A percentile compares a stretch with the other conserved stretches of the same genome.
Conservation (phyloP, 305 asterid species). For the Euphrasia arctica region DNA sequence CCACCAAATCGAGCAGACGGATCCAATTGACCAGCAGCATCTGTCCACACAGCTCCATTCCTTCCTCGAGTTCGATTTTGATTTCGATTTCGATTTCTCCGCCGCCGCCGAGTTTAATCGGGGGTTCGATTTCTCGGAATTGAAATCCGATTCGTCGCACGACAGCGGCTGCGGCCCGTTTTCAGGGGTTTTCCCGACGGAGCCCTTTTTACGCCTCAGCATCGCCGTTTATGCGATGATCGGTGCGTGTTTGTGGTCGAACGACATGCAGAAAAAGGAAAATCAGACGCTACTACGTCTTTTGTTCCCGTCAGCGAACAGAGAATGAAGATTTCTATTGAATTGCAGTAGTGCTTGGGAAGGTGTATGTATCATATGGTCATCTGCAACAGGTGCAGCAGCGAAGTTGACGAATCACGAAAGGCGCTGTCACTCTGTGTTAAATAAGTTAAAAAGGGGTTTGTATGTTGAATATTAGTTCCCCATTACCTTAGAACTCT, state of each 20-base stretch:
- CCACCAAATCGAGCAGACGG: slow-evolving; percentile 83
- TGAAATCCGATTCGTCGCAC: slow-evolving; percentile 26
- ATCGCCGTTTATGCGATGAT: slow-evolving; percentile 27
- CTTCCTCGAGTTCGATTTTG: slow-evolving; percentile 30
- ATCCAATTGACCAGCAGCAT: slow-evolving; percentile 84
- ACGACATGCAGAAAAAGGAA: not conserved
- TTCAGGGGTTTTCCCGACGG: slow-evolving; percentile 32
- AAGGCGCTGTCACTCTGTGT: too few relatives aligned
- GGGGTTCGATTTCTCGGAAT: slow-evolving; percentile 22
- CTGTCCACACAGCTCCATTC: slow-evolving; percentile 61
- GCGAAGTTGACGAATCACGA: too few relatives aligned
- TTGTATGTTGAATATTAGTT: too few relatives aligned
- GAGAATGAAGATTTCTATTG: too few relatives aligned
- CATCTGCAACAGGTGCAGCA: not conserved
- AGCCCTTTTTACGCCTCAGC: slow-evolving; percentile 58
- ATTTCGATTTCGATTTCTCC: slow-evolving; percentile 15
- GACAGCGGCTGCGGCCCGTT: slow-evolving; percentile 24
- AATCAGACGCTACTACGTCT: too few relatives aligned
- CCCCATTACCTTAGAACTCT: too few relatives aligned
- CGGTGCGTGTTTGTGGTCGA: slow-evolving; percentile 1
- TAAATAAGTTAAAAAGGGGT: too few relatives aligned
- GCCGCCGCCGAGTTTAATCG: slow-evolving; percentile 25
- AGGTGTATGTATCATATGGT: not conserved
- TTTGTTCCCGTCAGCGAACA: not conserved
- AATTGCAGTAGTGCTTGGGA: too few relatives aligned